phyloP scores from a whole-genome alignment of 1,284 basidiomycete genomes.

The Boletus subluridellus region DNA sequence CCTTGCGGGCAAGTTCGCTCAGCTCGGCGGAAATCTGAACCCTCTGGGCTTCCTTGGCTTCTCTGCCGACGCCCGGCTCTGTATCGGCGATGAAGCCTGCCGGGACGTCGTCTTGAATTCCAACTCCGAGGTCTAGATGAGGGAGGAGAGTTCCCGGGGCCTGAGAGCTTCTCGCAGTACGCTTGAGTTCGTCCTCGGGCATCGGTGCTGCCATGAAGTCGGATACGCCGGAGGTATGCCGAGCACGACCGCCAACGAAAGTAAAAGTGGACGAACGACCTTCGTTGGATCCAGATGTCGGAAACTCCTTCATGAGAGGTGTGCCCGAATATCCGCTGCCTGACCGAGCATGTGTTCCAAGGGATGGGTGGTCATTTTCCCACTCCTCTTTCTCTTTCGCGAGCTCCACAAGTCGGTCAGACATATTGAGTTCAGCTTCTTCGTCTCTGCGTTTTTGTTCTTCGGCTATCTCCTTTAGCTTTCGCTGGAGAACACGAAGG shows the following conservation, averaged over 20 bases:
- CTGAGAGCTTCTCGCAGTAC: conserved; percentile 49
- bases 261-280: conserved; percentile 49
- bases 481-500: conserved; percentile 72
- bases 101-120: conserved; percentile 70
- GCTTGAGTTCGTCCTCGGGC: conserved; percentile 55
- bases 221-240: conserved; percentile 63
- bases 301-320: conserved; percentile 60
- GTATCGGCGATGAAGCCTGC: conserved; percentile 54
- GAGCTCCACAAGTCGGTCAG: conserved; percentile 65
- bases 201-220: conserved; percentile 64
- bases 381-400: conserved; percentile 76
- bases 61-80: conserved; percentile 27
- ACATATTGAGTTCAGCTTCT: conserved; percentile 72
- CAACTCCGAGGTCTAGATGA: conserved; percentile 66
- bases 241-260: conserved; percentile 48
- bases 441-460: conserved; percentile 73
- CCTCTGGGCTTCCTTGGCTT: conserved; percentile 39
- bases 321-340: conserved; percentile 55
- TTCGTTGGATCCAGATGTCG: conserved; percentile 49
- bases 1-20: conserved; percentile 62
- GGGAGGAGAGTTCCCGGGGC: conserved; percentile 57
- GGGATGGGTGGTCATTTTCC: conserved; percentile 79
- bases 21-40: conserved; percentile 44
- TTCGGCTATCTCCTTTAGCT: conserved; percentile 73
- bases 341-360: conserved; percentile 56